A percentile compares a stretch with the other conserved stretches of the same genome.
Conservation (phyloP, 345 rosid genomes). For the Pseudoturritis turrita region DNA sequence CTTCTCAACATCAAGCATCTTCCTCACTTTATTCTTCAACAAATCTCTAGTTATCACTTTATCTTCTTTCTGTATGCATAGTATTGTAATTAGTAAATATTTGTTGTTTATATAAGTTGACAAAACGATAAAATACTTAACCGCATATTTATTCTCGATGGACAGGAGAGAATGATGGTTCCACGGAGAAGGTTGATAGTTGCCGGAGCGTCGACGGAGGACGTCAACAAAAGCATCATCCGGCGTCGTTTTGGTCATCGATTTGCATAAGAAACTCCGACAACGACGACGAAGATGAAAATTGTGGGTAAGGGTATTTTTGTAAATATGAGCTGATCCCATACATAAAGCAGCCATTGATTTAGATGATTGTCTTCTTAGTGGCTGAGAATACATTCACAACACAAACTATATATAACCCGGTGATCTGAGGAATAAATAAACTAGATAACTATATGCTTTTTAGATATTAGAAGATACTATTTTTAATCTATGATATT, state of each 20-base stretch:
- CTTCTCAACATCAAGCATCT: neutral
- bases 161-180: conserved; percentile 16
- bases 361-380: neutral
- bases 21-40: conserved; percentile 3
- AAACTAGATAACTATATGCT: no score
- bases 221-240: neutral
- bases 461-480: no score
- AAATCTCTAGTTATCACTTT: neutral
- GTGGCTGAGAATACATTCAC: neutral
- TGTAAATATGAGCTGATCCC: neutral
- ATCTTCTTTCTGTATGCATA: neutral
- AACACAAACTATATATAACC: neutral
- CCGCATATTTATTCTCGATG: conserved; percentile 3
- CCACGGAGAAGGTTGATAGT: conserved; percentile 27
- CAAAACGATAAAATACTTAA: neutral
- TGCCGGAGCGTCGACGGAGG: conserved; percentile 15
- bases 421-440: no score
- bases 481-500: no score
- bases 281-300: neutral
- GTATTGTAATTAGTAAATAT: neutral
- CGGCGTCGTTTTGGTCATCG: neutral
- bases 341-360: conserved; percentile 1
- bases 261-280: neutral
- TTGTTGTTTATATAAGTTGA: no score
- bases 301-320: neutral